These are phyloP conservation scores for Zygoascus meyerae DNA, from an alignment of 1,139 yeast genomes.

Conservation along the genomic window DNA sequence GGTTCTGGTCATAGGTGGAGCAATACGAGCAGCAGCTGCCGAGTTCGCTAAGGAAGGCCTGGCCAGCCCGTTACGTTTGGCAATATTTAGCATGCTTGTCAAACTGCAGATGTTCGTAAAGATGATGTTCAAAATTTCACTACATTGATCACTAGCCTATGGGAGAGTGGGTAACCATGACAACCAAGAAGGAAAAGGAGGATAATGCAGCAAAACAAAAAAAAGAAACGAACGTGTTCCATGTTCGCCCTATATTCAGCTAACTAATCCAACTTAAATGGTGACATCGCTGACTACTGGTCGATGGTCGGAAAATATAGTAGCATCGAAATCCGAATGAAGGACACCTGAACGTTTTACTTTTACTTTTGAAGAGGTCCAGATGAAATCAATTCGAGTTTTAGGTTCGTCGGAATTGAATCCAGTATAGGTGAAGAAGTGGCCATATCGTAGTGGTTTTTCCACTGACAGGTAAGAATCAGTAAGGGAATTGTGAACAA, in stretches of 20 bases:
- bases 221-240: neutral
- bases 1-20: constrained; percentile 12
- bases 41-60: too few relatives aligned
- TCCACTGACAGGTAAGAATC: constrained; percentile 31
- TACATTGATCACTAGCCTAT: neutral
- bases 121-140: constrained; percentile 2
- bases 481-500: constrained; percentile 34
- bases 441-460: constrained; percentile 37
- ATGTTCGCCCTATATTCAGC: neutral
- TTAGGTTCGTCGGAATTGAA: constrained; percentile 36
- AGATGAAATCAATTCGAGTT: constrained; percentile 47
- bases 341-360: constrained; percentile 41
- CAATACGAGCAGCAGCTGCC: neutral
- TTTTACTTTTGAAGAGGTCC: constrained; percentile 31
- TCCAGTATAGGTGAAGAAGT: constrained; percentile 46
- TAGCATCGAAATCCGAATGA: constrained; percentile 42
- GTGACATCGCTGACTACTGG: constrained; percentile 46
- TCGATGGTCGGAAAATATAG: constrained; percentile 49
- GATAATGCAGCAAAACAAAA: neutral
- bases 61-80: too few relatives aligned
- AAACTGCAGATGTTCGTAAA: too few relatives aligned
- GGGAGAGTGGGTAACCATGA: neutral
- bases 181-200: neutral
- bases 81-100: too few relatives aligned
- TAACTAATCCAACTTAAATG: constrained; percentile 1